phyloP scores from a whole-genome alignment of 192 early-diverging fungal species.

The Rhizoclosmatium globosum region DNA sequence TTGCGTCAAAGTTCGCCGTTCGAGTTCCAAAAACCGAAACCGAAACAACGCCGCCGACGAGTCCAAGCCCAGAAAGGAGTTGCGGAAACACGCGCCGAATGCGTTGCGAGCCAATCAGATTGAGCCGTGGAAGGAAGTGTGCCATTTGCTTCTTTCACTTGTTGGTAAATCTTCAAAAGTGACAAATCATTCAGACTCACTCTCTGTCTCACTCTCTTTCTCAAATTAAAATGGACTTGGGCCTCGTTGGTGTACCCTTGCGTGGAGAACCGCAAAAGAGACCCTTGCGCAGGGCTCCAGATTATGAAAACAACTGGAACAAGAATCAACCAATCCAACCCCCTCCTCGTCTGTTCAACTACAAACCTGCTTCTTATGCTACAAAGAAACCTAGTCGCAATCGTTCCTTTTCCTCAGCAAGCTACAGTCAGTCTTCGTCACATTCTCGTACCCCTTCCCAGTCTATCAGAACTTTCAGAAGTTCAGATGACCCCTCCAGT shows the following conservation, averaged over 20 bases:
- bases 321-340: background rate
- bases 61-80: too few species aligned
- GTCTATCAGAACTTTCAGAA: background rate
- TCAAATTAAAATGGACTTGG: background rate
- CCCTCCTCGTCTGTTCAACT: background rate
- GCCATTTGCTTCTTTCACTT: too few species aligned
- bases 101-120: too few species aligned
- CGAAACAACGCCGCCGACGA: too few species aligned
- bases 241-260: slow-evolving; percentile 2
- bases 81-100: too few species aligned
- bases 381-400: too few species aligned
- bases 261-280: background rate
- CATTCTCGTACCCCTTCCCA: background rate
- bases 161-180: background rate
- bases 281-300: background rate
- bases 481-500: background rate
- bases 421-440: too few species aligned
- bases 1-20: background rate
- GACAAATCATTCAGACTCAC: background rate
- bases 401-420: too few species aligned
- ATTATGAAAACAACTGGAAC: slow-evolving; percentile 27
- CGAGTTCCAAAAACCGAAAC: background rate
- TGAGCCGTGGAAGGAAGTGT: too few species aligned
- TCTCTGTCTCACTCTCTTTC: background rate
- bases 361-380: background rate